These are phyloP conservation scores for Rehmannia glutinosa DNA, from an alignment of 257 asterid genomes.

Conservation along the genomic window DNA sequence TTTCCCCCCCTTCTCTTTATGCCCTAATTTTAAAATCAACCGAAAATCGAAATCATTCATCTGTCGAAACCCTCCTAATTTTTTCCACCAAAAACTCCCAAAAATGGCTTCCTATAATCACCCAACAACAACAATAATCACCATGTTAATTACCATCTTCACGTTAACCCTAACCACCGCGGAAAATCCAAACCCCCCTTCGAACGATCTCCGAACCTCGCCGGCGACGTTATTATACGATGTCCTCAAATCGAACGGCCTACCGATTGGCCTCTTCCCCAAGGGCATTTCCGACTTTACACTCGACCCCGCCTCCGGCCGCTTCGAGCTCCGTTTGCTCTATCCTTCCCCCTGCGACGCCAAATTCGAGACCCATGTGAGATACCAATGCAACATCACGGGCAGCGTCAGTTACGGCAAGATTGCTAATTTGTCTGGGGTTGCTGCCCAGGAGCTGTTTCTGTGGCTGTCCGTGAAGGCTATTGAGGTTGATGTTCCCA, in stretches of 20 bases:
- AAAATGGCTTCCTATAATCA: slow-evolving; percentile 21
- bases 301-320: slow-evolving; percentile 48
- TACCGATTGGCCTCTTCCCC: slow-evolving; percentile 79
- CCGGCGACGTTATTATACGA: slow-evolving; percentile 38
- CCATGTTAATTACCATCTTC: slow-evolving; percentile 12
- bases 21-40: no score
- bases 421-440: slow-evolving; percentile 56
- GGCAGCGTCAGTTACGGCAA: slow-evolving; percentile 49
- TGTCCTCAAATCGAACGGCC: slow-evolving; percentile 48
- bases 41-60: no score
- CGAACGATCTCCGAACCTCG: not conserved
- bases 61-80: no score
- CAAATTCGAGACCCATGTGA: slow-evolving; percentile 66
- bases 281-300: slow-evolving; percentile 51
- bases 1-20: no score
- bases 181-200: not conserved
- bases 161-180: slow-evolving; percentile 13
- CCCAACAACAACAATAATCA: not conserved
- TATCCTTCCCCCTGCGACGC: slow-evolving; percentile 66
- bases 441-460: slow-evolving; percentile 75
- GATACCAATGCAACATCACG: slow-evolving; percentile 56
- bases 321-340: slow-evolving; percentile 47
- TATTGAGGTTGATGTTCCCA: slow-evolving; percentile 73
- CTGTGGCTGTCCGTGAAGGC: slow-evolving; percentile 82
- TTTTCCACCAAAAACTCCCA: slow-evolving; percentile 1